phyloP scores from a whole-genome alignment of 1,284 basidiomycete species.

The Anthracocystis panici-leucophaei region DNA sequence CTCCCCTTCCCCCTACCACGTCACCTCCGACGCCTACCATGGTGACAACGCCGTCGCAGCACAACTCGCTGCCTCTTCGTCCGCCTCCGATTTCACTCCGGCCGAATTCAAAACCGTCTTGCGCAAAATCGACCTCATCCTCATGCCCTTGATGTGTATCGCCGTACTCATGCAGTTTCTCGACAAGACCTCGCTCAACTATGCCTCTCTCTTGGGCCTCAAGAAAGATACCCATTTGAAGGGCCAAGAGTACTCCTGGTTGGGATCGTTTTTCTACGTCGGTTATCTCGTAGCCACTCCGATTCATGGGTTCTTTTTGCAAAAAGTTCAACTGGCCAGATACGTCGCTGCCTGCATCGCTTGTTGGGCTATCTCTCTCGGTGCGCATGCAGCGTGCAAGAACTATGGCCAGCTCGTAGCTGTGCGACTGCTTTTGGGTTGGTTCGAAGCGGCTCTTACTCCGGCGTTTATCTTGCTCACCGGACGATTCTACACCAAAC shows the following conservation, averaged over 20 bases:
- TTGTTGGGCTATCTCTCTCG: constrained; percentile 71
- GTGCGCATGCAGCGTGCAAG: constrained; percentile 57
- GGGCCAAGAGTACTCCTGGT: constrained; percentile 62
- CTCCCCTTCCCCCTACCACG: constrained; percentile 7
- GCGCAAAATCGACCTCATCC: constrained; percentile 62
- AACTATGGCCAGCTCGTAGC: constrained; percentile 59
- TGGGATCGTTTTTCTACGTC: constrained; percentile 64
- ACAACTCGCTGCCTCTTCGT: constrained; percentile 21
- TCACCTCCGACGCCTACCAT: constrained; percentile 22
- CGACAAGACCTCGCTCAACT: constrained; percentile 63
- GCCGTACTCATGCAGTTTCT: constrained; percentile 61
- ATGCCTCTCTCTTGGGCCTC: constrained; percentile 62
- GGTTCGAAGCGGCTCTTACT: constrained; percentile 60
- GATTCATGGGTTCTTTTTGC: constrained; percentile 40
- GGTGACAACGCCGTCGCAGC: constrained; percentile 41
- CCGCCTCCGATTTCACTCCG: constrained; percentile 18
- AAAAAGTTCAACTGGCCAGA: constrained; percentile 63
- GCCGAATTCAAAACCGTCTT: constrained; percentile 51
- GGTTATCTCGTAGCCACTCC: constrained; percentile 58
- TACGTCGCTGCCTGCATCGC: constrained; percentile 52
- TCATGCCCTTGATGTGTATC: constrained; percentile 64
- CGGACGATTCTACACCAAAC: constrained; percentile 57
- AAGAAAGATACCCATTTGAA: constrained; percentile 56
- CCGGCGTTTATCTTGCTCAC: constrained; percentile 60
- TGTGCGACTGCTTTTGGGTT: constrained; percentile 65